A percentile compares a stretch with the other conserved stretches of the same genome.
phyloP scores from a whole-genome alignment of 2,329 filamentous ascomycete genomes.

The Aspergillus tanneri region DNA sequence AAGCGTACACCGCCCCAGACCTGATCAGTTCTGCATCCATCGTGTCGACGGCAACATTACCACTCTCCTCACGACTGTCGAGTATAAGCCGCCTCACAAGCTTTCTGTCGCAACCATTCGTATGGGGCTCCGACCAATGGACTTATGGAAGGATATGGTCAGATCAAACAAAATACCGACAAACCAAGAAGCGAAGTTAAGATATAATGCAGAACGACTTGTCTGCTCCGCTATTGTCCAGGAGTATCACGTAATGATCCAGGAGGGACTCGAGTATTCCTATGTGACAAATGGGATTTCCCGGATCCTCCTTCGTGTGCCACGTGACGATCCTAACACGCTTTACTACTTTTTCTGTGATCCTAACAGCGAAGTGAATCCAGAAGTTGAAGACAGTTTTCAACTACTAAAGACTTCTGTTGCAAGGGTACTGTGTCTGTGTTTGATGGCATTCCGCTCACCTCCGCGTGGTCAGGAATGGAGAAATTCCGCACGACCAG shows the following conservation, averaged over 20 bases:
- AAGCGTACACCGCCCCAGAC: conserved; percentile 5
- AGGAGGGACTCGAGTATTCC: conserved; percentile 29
- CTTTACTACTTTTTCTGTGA: conserved; percentile 28
- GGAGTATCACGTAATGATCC: conserved; percentile 30
- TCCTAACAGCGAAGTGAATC: too few species aligned
- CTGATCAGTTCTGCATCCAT: conserved; percentile 24
- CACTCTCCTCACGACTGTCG: conserved; percentile 13
- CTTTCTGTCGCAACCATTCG: conserved; percentile 12
- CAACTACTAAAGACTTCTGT: too few species aligned
- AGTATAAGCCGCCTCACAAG: conserved; percentile 21
- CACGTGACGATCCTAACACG: conserved; percentile 20
- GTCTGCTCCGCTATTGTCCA: conserved; percentile 21
- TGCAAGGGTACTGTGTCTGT: too few species aligned
- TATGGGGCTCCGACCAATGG: conserved; percentile 17
- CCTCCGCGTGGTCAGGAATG: too few species aligned
- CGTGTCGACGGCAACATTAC: conserved; percentile 13
- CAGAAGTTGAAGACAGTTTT: too few species aligned
- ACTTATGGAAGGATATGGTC: conserved; percentile 19
- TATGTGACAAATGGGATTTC: conserved; percentile 27
- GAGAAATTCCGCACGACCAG: too few species aligned
- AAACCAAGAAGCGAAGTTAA: conserved; percentile 14
- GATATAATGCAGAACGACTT: conserved; percentile 21
- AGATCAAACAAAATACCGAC: conserved; percentile 8
- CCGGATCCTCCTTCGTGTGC: conserved; percentile 22
- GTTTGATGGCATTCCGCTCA: too few species aligned